Evolutionary conservation across 495 filamentous ascomycete species (phyloP).

Genomic region (Lophiostoma macrostomum): DNA sequence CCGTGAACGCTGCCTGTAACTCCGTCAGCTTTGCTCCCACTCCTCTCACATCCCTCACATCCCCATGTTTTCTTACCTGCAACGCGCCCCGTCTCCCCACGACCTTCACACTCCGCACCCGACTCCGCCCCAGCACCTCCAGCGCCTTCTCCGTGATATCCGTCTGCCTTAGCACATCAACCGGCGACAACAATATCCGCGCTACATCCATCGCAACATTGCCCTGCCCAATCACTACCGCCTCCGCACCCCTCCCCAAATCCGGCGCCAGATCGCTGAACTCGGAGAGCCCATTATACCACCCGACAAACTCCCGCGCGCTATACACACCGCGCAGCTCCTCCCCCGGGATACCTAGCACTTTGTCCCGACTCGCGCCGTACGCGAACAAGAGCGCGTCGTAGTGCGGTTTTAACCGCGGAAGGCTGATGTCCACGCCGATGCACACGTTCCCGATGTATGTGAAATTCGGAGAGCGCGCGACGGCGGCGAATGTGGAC

Average conservation of each 20-base stretch:
- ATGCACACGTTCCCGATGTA: slow-evolving; percentile 89
- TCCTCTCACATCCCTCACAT: too few relatives aligned
- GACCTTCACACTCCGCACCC: slow-evolving; percentile 73
- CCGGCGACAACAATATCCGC: slow-evolving; percentile 72
- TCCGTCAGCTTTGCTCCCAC: too few relatives aligned
- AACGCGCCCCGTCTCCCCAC: slow-evolving; percentile 84
- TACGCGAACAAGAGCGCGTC: slow-evolving; percentile 92
- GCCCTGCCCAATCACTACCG: slow-evolving; percentile 87
- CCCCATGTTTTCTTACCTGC: slow-evolving; percentile 56
- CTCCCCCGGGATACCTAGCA: slow-evolving; percentile 79
- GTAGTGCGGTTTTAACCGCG: slow-evolving; percentile 73
- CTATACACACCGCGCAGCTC: slow-evolving; percentile 73
- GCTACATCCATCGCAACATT: slow-evolving; percentile 96
- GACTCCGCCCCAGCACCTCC: slow-evolving; percentile 67
- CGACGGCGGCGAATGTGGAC: slow-evolving; percentile 87
- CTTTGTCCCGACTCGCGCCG: slow-evolving; percentile 79
- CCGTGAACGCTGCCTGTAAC: slow-evolving; percentile 83
- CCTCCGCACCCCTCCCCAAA: slow-evolving; percentile 74
- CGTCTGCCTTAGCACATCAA: slow-evolving; percentile 70
- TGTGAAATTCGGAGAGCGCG: slow-evolving; percentile 73
- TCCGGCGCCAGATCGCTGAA: slow-evolving; percentile 73
- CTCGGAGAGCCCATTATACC: slow-evolving; percentile 95
- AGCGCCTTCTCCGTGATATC: slow-evolving; percentile 86
- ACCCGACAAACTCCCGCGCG: slow-evolving; percentile 91
- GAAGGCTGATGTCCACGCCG: slow-evolving; percentile 68